Evolutionary conservation across 352 stramenopile species (phyloP).

Genomic region (Globisporangium okanoganense): DNA sequence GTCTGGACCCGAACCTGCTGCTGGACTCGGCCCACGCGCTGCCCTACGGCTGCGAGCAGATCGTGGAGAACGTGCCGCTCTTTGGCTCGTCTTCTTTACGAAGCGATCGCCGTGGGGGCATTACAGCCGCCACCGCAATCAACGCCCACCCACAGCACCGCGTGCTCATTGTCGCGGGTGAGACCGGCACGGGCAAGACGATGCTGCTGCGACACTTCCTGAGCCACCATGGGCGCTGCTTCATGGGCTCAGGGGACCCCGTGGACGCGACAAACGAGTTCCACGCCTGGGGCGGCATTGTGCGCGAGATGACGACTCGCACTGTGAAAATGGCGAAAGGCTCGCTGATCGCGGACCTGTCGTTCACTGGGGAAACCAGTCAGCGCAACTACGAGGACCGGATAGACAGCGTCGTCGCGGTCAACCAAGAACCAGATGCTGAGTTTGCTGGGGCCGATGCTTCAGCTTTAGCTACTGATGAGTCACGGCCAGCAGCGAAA

Average conservation of each 20-base stretch:
- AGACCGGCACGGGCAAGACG: slow-evolving; percentile 62
- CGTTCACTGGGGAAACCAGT: background rate
- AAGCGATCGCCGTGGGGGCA: background rate
- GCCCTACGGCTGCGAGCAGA: slow-evolving; percentile 46
- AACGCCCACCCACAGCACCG: slow-evolving; percentile 18
- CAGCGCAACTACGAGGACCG: background rate
- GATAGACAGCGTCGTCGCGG: background rate
- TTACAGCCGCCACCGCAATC: background rate
- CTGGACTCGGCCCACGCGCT: slow-evolving; percentile 27
- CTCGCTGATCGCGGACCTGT: background rate
- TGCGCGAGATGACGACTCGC: slow-evolving; percentile 32
- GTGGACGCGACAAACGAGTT: slow-evolving; percentile 56
- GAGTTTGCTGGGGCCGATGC: background rate
- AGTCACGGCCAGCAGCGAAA: too few relatives aligned
- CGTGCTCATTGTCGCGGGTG: slow-evolving; percentile 51
- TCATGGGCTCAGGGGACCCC: slow-evolving; percentile 49
- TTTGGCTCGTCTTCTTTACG: slow-evolving; percentile 27
- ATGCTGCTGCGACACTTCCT: slow-evolving; percentile 61
- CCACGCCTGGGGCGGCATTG: slow-evolving; percentile 53
- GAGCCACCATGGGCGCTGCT: slow-evolving; percentile 44
- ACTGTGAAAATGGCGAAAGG: slow-evolving; percentile 26
- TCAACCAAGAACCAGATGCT: background rate
- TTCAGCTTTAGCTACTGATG: too few relatives aligned
- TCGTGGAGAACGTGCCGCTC: slow-evolving; percentile 44
- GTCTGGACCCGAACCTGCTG: slow-evolving; percentile 28